These are phyloP conservation scores for Cardiospermum halicacabum DNA, from an alignment of 345 rosid species.

Conservation along the genomic window DNA sequence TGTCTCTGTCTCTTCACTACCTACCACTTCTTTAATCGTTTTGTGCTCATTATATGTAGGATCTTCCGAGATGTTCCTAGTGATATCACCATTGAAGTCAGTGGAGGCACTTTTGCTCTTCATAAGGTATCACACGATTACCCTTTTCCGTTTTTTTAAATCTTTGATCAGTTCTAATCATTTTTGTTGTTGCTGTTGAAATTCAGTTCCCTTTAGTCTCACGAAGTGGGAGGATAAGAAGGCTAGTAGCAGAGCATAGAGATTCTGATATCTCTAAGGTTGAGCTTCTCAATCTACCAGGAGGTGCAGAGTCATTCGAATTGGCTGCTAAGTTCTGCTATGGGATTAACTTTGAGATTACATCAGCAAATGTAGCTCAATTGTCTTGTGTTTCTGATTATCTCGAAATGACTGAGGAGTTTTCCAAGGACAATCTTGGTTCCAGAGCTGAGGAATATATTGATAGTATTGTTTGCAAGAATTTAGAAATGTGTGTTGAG, in stretches of 20 bases:
- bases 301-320: constrained; percentile 81
- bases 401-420: constrained; percentile 94
- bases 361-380: constrained; percentile 83
- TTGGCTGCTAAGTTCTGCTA: constrained; percentile 94
- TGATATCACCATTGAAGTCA: constrained; percentile 78
- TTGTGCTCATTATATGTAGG: constrained; percentile 69
- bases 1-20: too few species aligned
- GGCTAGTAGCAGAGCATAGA: constrained; percentile 79
- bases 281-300: constrained; percentile 89
- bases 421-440: constrained; percentile 76
- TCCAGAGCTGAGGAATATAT: constrained; percentile 92
- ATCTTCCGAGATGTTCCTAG: constrained; percentile 91
- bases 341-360: constrained; percentile 86
- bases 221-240: constrained; percentile 78
- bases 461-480: constrained; percentile 78
- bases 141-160: too few species aligned
- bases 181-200: constrained; percentile 13
- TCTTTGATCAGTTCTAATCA: neutral
- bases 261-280: constrained; percentile 84
- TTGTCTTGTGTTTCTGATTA: constrained; percentile 76
- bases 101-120: constrained; percentile 67
- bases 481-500: constrained; percentile 79
- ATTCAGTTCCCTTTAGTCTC: constrained; percentile 93
- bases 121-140: too few species aligned
- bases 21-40: too few species aligned